Evolutionary conservation across 345 rosid species (phyloP), one percentile per base, ranked within the genome.

Genomic region (Citrus inodora): DNA sequence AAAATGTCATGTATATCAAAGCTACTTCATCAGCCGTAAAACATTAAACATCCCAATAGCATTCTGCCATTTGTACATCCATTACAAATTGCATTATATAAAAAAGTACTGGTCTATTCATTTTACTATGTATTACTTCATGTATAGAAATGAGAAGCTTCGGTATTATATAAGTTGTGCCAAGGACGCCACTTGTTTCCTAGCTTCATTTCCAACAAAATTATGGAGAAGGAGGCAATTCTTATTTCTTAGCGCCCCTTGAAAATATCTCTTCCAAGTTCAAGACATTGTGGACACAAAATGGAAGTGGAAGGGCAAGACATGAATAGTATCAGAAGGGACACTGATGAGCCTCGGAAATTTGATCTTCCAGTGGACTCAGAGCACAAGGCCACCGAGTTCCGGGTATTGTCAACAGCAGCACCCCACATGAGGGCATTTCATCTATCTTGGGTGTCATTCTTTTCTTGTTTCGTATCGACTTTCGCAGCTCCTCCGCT

Each of bases 401-500:
- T 94, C 82, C 87, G 90, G 0, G 75, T 92, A 32, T 87, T 90
- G 77, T 94, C 98, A 4, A n/a, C 80, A 4, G 90, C 94, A 10
- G 88, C 79, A 32, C 97, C 97, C 5, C 98, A 94, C 82, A 94
- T 92, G 98, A 77, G 93, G 71, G 92, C 98, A 32, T 92, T 94
- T 75, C 96, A 94, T 72, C 89, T 94, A 40, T 91, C 97, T 1
- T 94, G 98, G 98, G 59, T 92, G 2, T 94, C 96, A 27, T 94
- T 92, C 86, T 91, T 94, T 70, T 63, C 96, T 22, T 92, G 97
- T 59, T 94, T 94, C 55, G 94, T 94, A 21, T 92, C 98, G 76
- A 89, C 92, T 40, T 94, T 94, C 68, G 97, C 97, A 1, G 94
- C 96, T 60, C 97, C 98, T 0, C 97, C 98, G 8, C 90, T 94